A percentile compares a stretch with the other conserved stretches of the same genome.
phyloP scores from a whole-genome alignment of 345 rosid genomes.

The Litchi chinensis region DNA sequence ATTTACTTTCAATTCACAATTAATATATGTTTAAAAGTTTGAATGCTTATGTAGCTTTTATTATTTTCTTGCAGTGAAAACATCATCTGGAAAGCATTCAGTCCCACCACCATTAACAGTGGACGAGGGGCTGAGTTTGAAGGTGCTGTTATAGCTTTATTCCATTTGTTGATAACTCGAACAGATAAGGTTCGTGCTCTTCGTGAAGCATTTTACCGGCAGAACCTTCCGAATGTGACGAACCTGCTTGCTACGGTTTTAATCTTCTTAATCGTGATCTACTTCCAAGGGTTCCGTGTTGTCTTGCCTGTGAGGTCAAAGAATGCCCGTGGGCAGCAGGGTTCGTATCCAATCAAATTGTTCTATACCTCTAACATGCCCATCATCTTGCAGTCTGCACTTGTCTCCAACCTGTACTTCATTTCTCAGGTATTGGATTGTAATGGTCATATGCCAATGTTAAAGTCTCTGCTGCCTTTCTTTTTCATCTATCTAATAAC shows the following conservation, averaged over 20 bases:
- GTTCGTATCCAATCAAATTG: conserved; percentile 84
- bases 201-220: conserved; percentile 86
- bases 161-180: conserved; percentile 77
- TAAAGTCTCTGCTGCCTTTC: not conserved
- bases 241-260: conserved; percentile 82
- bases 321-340: conserved; percentile 94
- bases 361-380: conserved; percentile 97
- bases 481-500: not conserved
- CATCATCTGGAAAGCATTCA: conserved; percentile 88
- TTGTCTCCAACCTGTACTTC: conserved; percentile 80
- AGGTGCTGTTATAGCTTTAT: conserved; percentile 88
- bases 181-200: conserved; percentile 80
- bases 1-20: not conserved
- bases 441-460: not conserved
- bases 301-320: conserved; percentile 89
- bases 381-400: conserved; percentile 82
- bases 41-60: not conserved
- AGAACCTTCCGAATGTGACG: conserved; percentile 86
- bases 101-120: conserved; percentile 87
- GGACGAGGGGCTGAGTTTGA: conserved; percentile 93
- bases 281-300: conserved; percentile 96
- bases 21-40: not conserved
- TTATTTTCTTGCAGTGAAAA: conserved; percentile 54
- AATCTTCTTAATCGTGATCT: conserved; percentile 77
- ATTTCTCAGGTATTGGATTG: conserved; percentile 69